These are phyloP conservation scores for Alternaria brassicae DNA, from an alignment of 2,329 filamentous ascomycete species.

Conservation along the genomic window DNA sequence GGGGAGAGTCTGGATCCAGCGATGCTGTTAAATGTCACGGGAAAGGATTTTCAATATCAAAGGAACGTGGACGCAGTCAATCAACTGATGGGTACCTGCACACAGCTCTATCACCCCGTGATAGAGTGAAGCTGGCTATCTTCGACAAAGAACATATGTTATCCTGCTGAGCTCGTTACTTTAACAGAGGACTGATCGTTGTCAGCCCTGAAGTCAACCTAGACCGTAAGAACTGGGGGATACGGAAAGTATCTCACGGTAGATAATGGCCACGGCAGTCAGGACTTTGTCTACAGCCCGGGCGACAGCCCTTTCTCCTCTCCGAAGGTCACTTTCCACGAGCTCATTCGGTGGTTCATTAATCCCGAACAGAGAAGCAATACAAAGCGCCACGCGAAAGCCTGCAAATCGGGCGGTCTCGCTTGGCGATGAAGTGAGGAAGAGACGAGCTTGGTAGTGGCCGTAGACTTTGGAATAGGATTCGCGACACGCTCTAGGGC, in stretches of 20 bases:
- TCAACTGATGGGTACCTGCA: not conserved
- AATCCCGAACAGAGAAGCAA: not conserved
- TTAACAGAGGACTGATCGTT: not conserved
- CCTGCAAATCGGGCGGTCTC: not conserved
- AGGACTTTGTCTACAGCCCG: not conserved
- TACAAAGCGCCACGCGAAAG: not conserved
- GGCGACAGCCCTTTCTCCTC: not conserved
- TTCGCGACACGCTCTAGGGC: no score
- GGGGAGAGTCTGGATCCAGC: not conserved
- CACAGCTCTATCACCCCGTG: not conserved
- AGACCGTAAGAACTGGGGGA: not conserved
- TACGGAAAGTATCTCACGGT: not conserved
- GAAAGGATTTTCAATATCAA: not conserved
- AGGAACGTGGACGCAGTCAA: not conserved
- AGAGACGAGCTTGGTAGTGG: not conserved
- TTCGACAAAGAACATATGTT: not conserved
- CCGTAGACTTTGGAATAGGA: no score
- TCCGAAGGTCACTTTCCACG: not conserved
- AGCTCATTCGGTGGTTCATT: not conserved
- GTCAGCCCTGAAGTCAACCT: not conserved
- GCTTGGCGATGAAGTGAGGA: not conserved
- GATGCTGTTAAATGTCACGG: not conserved
- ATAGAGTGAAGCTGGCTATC: not conserved
- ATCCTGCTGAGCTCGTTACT: not conserved
- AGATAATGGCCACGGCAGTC: not conserved